Conservation (phyloP, 139 green algal genomes). For the Monoraphidium neglectum region DNA sequence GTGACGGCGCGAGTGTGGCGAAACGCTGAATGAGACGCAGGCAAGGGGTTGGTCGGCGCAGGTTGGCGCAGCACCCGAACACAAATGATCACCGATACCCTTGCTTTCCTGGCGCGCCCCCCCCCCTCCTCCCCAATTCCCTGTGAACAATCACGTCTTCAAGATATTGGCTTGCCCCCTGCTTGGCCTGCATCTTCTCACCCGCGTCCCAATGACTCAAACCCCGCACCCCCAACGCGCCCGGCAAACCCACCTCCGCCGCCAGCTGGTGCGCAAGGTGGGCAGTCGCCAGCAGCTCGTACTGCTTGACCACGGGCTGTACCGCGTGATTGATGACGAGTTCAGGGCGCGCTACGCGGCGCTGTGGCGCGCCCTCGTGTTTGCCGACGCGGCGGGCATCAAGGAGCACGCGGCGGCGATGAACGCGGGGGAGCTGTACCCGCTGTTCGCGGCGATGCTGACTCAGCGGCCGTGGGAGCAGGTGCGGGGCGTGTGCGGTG, state of each 20-base stretch:
- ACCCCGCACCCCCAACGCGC: too few species aligned
- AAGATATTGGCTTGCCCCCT: too few species aligned
- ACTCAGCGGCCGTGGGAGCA: conserved; percentile 86
- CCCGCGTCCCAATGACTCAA: too few species aligned
- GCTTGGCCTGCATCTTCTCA: too few species aligned
- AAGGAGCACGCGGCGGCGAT: conserved; percentile 59
- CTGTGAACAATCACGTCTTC: too few species aligned
- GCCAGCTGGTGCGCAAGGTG: conserved; percentile 21
- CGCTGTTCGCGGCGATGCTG: conserved; percentile 90
- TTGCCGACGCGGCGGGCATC: conserved; percentile 81
- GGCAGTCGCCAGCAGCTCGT: conserved; percentile 67
- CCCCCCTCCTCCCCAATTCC: too few species aligned
- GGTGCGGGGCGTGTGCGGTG: conserved; percentile 44
- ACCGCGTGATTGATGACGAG: conserved; percentile 63
- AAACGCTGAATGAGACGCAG: too few species aligned
- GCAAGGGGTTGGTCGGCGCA: too few species aligned
- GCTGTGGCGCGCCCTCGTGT: conserved; percentile 84
- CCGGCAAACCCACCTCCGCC: not conserved
- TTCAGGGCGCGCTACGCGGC: conserved; percentile 70
- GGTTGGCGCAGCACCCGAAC: too few species aligned
- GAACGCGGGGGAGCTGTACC: conserved; percentile 78
- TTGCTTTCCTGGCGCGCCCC: too few species aligned
- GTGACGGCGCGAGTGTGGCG: too few species aligned
- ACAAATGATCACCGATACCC: too few species aligned
- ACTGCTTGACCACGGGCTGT: conserved; percentile 90